These are phyloP conservation scores for Triticum urartu DNA, from an alignment of 176 grass and related monocot species.

Conservation along the genomic window DNA sequence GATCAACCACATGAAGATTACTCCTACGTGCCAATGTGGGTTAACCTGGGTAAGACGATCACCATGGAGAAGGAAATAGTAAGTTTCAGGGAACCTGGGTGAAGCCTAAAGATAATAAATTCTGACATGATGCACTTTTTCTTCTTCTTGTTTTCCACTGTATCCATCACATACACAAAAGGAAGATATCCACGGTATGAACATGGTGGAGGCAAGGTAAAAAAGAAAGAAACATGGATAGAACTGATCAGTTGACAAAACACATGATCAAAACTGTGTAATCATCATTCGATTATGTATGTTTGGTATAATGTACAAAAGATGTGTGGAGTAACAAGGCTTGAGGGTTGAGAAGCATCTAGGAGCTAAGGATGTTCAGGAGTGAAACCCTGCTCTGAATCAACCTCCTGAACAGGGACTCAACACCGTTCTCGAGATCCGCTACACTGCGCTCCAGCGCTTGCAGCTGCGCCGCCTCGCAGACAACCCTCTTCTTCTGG, in stretches of 20 bases:
- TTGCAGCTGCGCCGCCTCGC: constrained; percentile 38
- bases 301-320: not conserved
- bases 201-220: not conserved
- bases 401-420: constrained; percentile 35
- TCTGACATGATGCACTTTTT: not conserved
- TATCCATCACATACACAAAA: not conserved
- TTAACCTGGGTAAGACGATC: not conserved
- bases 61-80: not conserved
- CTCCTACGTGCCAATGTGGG: not conserved
- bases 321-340: not conserved
- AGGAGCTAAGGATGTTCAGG: constrained; percentile 52
- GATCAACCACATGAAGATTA: not conserved
- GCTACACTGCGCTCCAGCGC: constrained; percentile 23
- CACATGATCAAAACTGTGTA: constrained; percentile 21
- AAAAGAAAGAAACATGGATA: not conserved
- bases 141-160: not conserved
- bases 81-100: not conserved
- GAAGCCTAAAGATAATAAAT: not conserved
- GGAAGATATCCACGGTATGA: not conserved
- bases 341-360: not conserved
- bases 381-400: constrained; percentile 48
- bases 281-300: constrained; percentile 1
- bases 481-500: constrained; percentile 27
- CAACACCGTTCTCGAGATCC: constrained; percentile 18
- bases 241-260: not conserved